phyloP scores from a whole-genome alignment of 805 yeast genomes.

The Schizosaccharomyces japonicus region DNA sequence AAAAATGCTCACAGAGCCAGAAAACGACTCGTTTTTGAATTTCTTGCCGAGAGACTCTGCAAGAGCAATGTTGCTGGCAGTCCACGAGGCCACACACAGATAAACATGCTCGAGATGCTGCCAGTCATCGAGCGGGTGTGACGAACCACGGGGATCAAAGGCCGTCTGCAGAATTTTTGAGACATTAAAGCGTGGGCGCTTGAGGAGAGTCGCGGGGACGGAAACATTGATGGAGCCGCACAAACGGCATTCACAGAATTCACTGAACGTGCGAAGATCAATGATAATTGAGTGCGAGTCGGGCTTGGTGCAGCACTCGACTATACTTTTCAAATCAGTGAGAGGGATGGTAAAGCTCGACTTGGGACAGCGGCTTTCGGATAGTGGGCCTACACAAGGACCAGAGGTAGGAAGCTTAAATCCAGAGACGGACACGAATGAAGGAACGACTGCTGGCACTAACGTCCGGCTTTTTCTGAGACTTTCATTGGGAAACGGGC shows the following conservation, averaged over 20 bases:
- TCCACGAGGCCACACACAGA: neutral
- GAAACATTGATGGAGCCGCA: constrained; percentile 47
- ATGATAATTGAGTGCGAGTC: constrained; percentile 31
- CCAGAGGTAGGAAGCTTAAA: too few relatives aligned
- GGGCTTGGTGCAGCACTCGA: too few relatives aligned
- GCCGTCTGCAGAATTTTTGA: neutral
- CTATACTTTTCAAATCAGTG: too few relatives aligned
- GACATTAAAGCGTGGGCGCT: constrained; percentile 35
- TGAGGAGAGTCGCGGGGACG: constrained; percentile 69
- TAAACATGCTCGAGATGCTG: neutral
- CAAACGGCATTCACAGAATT: constrained; percentile 36
- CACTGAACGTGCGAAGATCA: constrained; percentile 66
- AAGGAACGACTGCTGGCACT: too few relatives aligned
- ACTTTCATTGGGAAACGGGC: too few relatives aligned
- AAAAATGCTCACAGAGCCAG: neutral
- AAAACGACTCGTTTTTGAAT: constrained; percentile 14
- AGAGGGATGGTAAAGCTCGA: too few relatives aligned
- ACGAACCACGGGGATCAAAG: too few relatives aligned
- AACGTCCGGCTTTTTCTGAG: too few relatives aligned
- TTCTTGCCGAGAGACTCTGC: neutral
- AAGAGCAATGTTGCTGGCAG: neutral
- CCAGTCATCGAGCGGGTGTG: neutral
- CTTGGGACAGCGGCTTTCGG: too few relatives aligned
- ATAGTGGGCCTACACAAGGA: too few relatives aligned
- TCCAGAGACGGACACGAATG: too few relatives aligned